phyloP scores from a whole-genome alignment of 2,329 filamentous ascomycete species.

The Xenoacremonium recifei region DNA sequence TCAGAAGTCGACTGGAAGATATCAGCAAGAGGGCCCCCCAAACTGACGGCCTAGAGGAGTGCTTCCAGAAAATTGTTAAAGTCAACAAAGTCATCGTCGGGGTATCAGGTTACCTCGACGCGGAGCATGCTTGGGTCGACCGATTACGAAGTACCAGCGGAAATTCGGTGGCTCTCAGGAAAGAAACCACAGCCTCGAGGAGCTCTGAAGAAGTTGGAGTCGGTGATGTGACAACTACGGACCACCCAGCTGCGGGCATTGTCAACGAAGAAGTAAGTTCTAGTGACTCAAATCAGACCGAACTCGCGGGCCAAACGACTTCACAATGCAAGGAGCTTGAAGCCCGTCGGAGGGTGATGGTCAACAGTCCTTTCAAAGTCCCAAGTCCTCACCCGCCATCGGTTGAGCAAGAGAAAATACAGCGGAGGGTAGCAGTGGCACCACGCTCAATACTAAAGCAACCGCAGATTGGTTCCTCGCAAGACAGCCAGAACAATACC shows the following conservation, averaged over 20 bases:
- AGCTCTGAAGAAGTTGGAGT: no score
- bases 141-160: no score
- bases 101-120: constrained; percentile 26
- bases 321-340: constrained; percentile 8
- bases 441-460: constrained; percentile 36
- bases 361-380: constrained; percentile 29
- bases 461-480: constrained; percentile 3
- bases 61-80: constrained; percentile 25
- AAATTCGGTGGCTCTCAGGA: no score
- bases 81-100: constrained; percentile 27
- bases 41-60: constrained; percentile 21
- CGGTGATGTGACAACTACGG: no score
- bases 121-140: constrained; percentile 30
- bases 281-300: constrained; percentile 6
- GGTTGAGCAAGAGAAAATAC: constrained; percentile 34
- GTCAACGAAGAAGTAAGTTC: no score
- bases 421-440: constrained; percentile 28
- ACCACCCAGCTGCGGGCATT: no score
- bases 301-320: constrained; percentile 19
- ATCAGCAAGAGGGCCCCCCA: constrained; percentile 23
- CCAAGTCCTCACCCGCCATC: constrained; percentile 27
- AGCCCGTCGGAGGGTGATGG: constrained; percentile 28
- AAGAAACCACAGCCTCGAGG: no score
- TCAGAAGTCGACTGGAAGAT: constrained; percentile 23
- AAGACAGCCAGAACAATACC: constrained; percentile 4